These are phyloP conservation scores for Saccharomyces hybrid DNA, from an alignment of 1,139 yeast species.

Conservation along the genomic window DNA sequence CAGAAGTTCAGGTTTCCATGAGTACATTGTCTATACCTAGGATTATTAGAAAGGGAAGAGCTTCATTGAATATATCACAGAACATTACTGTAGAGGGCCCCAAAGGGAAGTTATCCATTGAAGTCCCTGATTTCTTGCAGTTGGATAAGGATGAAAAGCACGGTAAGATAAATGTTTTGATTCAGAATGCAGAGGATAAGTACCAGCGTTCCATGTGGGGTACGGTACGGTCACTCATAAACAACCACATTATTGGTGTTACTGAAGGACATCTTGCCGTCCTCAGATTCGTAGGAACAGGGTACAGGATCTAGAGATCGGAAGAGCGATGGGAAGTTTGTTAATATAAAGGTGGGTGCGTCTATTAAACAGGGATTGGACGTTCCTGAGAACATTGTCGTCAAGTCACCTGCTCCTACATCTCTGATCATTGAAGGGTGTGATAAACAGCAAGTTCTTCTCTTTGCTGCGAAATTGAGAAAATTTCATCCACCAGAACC, in stretches of 20 bases:
- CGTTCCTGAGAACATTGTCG: conserved; percentile 72
- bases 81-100: conserved; percentile 73
- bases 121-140: conserved; percentile 65
- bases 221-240: conserved; percentile 70
- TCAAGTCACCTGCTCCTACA: conserved; percentile 79
- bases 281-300: conserved; percentile 90
- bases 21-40: conserved; percentile 35
- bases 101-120: conserved; percentile 55
- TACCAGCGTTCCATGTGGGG: conserved; percentile 94
- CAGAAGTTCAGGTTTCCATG: conserved; percentile 40
- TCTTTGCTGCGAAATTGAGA: conserved; percentile 84
- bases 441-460: conserved; percentile 78
- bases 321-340: conserved; percentile 55
- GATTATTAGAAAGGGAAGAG: conserved; percentile 62
- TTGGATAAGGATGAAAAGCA: conserved; percentile 31
- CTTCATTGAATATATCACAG: conserved; percentile 50
- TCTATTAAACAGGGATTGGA: conserved; percentile 59
- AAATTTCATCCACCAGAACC: conserved; percentile 94
- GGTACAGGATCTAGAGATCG: no score
- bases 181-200: conserved; percentile 50
- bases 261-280: conserved; percentile 88
- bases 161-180: conserved; percentile 44
- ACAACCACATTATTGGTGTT: conserved; percentile 77
- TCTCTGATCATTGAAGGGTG: conserved; percentile 79
- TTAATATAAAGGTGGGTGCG: conserved; percentile 79